phyloP scores from a whole-genome alignment of 495 filamentous ascomycete genomes.

The Bombardia bombarda region DNA sequence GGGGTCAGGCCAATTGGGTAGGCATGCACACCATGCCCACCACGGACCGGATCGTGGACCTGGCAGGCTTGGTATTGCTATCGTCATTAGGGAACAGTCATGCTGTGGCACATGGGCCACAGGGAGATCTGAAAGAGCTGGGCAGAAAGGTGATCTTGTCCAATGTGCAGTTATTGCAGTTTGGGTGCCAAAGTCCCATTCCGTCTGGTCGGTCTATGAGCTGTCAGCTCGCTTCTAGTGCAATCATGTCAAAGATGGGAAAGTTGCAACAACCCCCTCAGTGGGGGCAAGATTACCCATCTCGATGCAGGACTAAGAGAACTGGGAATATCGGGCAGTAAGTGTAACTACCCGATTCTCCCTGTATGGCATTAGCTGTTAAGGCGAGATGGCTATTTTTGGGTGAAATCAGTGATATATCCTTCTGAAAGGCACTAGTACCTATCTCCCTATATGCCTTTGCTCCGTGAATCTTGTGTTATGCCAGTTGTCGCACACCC shows the following conservation, averaged over 20 bases:
- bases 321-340: background rate
- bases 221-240: constrained; percentile 4
- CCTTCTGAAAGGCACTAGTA: no score
- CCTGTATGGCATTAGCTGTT: constrained; percentile 1
- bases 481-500: no score
- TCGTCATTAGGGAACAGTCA: constrained; percentile 2
- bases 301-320: constrained; percentile 1
- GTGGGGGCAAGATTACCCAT: constrained; percentile 8
- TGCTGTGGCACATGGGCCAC: background rate
- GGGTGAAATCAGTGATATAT: background rate
- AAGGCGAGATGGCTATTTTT: constrained; percentile 4
- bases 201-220: constrained; percentile 3
- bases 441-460: no score
- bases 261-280: constrained; percentile 10
- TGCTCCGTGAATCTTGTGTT: no score
- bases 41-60: background rate
- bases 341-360: background rate
- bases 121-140: constrained; percentile 9
- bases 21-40: no score
- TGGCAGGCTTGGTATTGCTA: constrained; percentile 3
- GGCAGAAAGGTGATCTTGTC: no score
- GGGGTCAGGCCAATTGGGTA: background rate
- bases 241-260: constrained; percentile 5
- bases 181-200: constrained; percentile 7
- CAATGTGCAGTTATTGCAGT: no score